These are phyloP conservation scores for Petunia axillaris DNA, from an alignment of 257 asterid genomes.

Conservation along the genomic window DNA sequence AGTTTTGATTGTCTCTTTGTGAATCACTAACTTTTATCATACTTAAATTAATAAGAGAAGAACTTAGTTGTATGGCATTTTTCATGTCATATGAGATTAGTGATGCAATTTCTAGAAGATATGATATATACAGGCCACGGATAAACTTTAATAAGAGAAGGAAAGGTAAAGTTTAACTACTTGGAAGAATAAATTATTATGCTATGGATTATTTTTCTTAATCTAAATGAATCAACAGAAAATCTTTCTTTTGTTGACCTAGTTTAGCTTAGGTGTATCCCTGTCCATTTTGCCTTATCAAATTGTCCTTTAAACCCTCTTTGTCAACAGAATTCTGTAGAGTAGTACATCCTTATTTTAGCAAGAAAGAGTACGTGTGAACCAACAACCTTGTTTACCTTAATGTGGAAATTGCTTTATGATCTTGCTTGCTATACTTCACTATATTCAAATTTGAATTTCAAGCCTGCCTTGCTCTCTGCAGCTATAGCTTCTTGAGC, in stretches of 20 bases:
- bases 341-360: background rate
- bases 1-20: background rate
- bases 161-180: background rate
- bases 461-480: too few species aligned
- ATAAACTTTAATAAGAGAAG: background rate
- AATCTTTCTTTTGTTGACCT: slow-evolving; percentile 2
- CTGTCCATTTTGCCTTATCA: background rate
- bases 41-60: background rate
- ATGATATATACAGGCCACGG: background rate
- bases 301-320: background rate
- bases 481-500: too few species aligned
- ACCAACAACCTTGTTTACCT: background rate
- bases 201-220: background rate
- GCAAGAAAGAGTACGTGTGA: background rate
- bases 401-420: background rate
- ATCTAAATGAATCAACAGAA: background rate
- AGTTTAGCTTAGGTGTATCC: slow-evolving; percentile 8
- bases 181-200: background rate
- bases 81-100: background rate
- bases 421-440: background rate
- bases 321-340: background rate
- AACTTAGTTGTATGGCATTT: background rate
- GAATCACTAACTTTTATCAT: background rate
- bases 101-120: slow-evolving; percentile 10
- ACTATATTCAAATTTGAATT: background rate